Evolutionary conservation across 352 stramenopile genomes (phyloP), one percentile per base, ranked within the genome.

Genomic region (Phytopythium litorale): DNA sequence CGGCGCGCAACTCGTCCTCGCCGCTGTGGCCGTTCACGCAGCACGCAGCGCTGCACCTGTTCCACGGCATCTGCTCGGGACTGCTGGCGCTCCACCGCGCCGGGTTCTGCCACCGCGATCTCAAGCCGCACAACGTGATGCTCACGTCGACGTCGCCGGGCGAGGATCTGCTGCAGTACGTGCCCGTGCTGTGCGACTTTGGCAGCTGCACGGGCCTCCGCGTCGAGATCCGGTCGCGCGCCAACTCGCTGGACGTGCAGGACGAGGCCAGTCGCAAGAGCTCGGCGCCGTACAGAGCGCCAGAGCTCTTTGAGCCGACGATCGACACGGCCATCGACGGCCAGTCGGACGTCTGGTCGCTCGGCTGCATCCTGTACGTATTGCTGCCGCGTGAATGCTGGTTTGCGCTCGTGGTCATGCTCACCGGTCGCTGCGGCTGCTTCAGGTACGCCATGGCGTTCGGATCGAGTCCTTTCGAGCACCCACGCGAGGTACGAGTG

Each of bases 121-220:
- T 96, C 33, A 95, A 93, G 68, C 85, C 85, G 15, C 87, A 96
- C 60, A 95, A 95, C 43, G 69, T 96, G 1, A 59, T 96, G 57
- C 63, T 96, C 15, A 87, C 78, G 30, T 89, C 80, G 30, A 82
- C 76, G 25, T 79, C 79, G 0, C 73, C 66, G 60, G 80, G 75
- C 49, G 80, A 87, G 52, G 79, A 91, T 54, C 84, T 83, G 7
- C 66, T 92, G n/a, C 71, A 83, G 15, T 90, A 84, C 37, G 87
- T 90, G 49, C 85, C 88, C 3, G 76, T 96, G 18, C 71, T 96
- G 42, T 96, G 85, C 50, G 85, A 94, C 71, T 94, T 96, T 69
- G 87, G 87, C 35, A 93, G 82, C 62, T 92, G 82, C 58, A 74
- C 81, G 32, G 79, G 82, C 13, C 80, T 93, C 35, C 76, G 74